phyloP scores from a whole-genome alignment of 1,284 basidiomycete species.

The Leccinum pachyderme region DNA sequence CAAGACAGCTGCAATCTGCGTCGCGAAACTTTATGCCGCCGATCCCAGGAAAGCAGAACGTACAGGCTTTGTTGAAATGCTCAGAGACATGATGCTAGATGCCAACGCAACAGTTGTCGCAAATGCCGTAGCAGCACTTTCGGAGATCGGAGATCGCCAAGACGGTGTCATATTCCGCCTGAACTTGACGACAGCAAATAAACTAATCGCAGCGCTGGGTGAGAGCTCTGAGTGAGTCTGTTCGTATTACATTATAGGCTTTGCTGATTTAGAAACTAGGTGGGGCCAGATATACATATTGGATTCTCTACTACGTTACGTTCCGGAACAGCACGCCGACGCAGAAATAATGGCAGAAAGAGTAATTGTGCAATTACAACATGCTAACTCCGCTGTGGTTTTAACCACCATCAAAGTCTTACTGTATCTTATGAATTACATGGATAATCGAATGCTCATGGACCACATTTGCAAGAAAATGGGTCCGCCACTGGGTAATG shows the following conservation, averaged over 20 bases:
- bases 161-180: slow-evolving; percentile 89
- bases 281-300: slow-evolving; percentile 99
- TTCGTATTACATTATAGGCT: background rate
- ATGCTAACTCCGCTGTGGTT: slow-evolving; percentile 94
- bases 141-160: slow-evolving; percentile 87
- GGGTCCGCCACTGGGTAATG: slow-evolving; percentile 88
- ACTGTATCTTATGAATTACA: slow-evolving; percentile 98
- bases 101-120: slow-evolving; percentile 92
- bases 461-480: slow-evolving; percentile 95
- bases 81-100: slow-evolving; percentile 89
- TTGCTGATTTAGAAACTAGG: slow-evolving; percentile 42
- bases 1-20: slow-evolving; percentile 92
- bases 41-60: slow-evolving; percentile 85
- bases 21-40: slow-evolving; percentile 86
- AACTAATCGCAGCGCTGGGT: slow-evolving; percentile 78
- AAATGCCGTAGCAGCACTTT: slow-evolving; percentile 92
- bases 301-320: slow-evolving; percentile 90
- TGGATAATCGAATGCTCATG: slow-evolving; percentile 85
- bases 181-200: slow-evolving; percentile 80
- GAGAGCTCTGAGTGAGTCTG: slow-evolving; percentile 87
- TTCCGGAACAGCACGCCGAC: slow-evolving; percentile 85
- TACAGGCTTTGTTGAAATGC: slow-evolving; percentile 79
- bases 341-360: slow-evolving; percentile 94
- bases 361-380: slow-evolving; percentile 87
- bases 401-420: slow-evolving; percentile 94